A percentile compares a stretch with the other conserved stretches of the same genome.
Evolutionary conservation across 2,329 filamentous ascomycete genomes (phyloP).

Genomic region (Tolypocladium inflatum): DNA sequence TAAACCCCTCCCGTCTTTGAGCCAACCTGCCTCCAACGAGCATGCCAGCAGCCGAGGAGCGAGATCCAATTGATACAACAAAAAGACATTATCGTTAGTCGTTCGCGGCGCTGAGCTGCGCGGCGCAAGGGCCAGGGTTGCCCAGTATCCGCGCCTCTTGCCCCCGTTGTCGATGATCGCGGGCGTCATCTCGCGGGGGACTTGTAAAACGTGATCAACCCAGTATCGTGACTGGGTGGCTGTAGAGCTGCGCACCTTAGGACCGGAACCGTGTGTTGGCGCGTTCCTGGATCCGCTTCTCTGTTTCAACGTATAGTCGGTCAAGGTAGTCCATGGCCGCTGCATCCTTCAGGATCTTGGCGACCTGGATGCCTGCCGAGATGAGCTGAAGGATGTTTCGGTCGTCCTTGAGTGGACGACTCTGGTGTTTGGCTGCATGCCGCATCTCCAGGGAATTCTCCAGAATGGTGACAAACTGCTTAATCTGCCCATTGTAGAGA

Average conservation of each 20-base stretch:
- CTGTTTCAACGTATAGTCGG: constrained; percentile 71
- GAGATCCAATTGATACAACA: not conserved
- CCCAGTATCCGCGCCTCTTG: not conserved
- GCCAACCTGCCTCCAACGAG: not conserved
- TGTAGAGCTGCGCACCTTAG: constrained; percentile 9
- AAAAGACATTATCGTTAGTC: constrained; percentile 6
- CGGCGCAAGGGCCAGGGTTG: not conserved
- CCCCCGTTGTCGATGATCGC: not conserved
- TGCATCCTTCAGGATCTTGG: constrained; percentile 78
- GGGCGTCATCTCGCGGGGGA: not conserved
- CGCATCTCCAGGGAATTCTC: constrained; percentile 86
- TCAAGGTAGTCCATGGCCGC: constrained; percentile 76
- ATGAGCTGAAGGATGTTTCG: constrained; percentile 82
- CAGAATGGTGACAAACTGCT: constrained; percentile 79
- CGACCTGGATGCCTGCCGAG: constrained; percentile 77
- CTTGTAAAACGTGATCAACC: constrained; percentile 9
- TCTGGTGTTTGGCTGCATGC: constrained; percentile 75
- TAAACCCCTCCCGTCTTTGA: not conserved
- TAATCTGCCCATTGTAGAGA: constrained; percentile 83
- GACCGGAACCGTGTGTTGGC: constrained; percentile 25
- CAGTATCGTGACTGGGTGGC: constrained; percentile 6
- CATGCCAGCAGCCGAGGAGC: constrained; percentile 1
- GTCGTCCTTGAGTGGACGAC: constrained; percentile 76
- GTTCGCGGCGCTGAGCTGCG: not conserved
- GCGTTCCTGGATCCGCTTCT: constrained; percentile 67